Evolutionary conservation across 2,329 filamentous ascomycete genomes (phyloP), one percentile per base, ranked within the genome.

Genomic region (Colletotrichum sansevieriae): DNA sequence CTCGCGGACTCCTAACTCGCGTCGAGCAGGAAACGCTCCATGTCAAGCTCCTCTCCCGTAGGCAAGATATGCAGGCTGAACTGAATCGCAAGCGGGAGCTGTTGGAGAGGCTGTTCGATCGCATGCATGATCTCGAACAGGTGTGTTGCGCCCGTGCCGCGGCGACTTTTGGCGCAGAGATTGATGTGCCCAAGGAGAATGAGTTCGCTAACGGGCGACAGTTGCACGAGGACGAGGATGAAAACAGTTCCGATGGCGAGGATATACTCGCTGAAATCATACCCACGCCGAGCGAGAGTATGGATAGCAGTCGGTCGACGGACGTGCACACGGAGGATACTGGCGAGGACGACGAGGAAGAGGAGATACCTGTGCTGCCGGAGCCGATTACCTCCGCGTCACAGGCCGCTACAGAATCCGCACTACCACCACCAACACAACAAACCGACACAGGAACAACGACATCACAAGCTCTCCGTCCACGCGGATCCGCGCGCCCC

Each of bases 81-180:
- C 82, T 95, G 37, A 84, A 87, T 69, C 80, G 81, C 49, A 92
- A 93, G 74, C 86, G 90, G 65, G 89, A 92, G 41, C 76, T 88
- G 5, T 83, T 94, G 59, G 91, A 92, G 73, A 83, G 87, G 62
- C 78, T 95, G 47, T 82, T 87, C 49, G 88, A 92, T 72, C 83
- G 90, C 43, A 78, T 95, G 70, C 83, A 89, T 67, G 92, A 95
- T 73, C 77, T 94, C 10, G 86, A 90, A 73, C 88, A 92, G 29
- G 29, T 29, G 29, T 29, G 72, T 84, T 92, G 65, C 79, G 76
- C 75, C 8, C 5, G n/a, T 3, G n/a, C 12, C 37, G n/a, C n/a
- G 12, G n/a, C n/a, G 49, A 39, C 20, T 18, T 73, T 72, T 1
- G 62, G 56, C 2, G 64, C 67, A 29, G 29, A 29, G 29, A 8